Percentiles rank a stretch among this genome's conserved stretches.
phyloP scores from a whole-genome alignment of 148 eudicot species.

The Chenopodium formosanum region DNA sequence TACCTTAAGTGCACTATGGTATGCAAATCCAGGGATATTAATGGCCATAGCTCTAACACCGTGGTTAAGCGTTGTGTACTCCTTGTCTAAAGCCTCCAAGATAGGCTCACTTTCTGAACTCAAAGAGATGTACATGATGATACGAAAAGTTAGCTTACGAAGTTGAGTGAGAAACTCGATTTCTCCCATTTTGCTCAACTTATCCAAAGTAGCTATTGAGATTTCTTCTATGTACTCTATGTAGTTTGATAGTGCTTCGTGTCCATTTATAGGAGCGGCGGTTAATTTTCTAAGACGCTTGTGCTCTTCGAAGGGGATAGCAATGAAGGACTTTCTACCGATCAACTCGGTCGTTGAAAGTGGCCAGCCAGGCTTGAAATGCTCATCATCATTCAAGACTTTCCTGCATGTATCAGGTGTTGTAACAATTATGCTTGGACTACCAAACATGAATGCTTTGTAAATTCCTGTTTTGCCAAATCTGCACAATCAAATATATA shows the following conservation, averaged over 20 bases:
- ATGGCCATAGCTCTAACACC: slow-evolving; percentile 86
- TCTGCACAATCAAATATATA: slow-evolving; percentile 33
- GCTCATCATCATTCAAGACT: slow-evolving; percentile 74
- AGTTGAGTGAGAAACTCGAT: slow-evolving; percentile 71
- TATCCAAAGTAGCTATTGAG: slow-evolving; percentile 47
- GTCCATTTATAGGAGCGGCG: slow-evolving; percentile 82
- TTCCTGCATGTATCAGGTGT: slow-evolving; percentile 61
- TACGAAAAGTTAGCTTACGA: slow-evolving; percentile 66
- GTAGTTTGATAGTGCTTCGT: slow-evolving; percentile 72
- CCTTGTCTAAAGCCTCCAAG: slow-evolving; percentile 66
- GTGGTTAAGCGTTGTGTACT: slow-evolving; percentile 60
- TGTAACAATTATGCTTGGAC: slow-evolving; percentile 70
- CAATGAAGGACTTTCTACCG: slow-evolving; percentile 72
- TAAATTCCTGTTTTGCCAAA: slow-evolving; percentile 68
- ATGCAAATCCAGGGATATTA: slow-evolving; percentile 83
- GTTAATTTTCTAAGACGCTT: slow-evolving; percentile 74
- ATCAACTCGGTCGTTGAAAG: slow-evolving; percentile 55
- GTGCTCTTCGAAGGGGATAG: slow-evolving; percentile 69
- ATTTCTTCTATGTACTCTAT: slow-evolving; percentile 59
- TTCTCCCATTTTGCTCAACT: slow-evolving; percentile 69
- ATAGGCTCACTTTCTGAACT: slow-evolving; percentile 68
- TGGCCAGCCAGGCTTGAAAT: slow-evolving; percentile 94
- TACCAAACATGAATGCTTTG: slow-evolving; percentile 84
- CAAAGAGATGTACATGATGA: slow-evolving; percentile 72
- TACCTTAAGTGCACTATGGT: slow-evolving; percentile 75